These are phyloP conservation scores for Mortierella sp. DNA, from an alignment of 371 early-diverging fungal genomes.

Conservation along the genomic window DNA sequence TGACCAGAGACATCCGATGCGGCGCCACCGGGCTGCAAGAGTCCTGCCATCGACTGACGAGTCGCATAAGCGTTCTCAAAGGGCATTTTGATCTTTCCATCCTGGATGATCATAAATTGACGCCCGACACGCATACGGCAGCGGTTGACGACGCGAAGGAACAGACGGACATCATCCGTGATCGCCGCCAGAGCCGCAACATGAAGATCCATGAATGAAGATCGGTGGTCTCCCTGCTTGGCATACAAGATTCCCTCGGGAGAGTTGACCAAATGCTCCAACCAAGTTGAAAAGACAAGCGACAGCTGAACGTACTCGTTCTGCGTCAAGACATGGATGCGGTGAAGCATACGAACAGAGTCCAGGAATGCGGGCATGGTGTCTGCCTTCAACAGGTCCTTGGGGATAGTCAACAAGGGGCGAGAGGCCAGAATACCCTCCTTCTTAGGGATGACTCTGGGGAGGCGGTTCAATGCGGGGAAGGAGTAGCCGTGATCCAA, in stretches of 20 bases:
- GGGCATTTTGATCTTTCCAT: constrained; percentile 59
- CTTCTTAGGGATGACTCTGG: constrained; percentile 67
- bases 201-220: constrained; percentile 76
- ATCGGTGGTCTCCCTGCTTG: constrained; percentile 75
- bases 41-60: constrained; percentile 51
- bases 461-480: constrained; percentile 70
- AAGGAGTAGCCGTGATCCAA: constrained; percentile 78
- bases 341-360: constrained; percentile 68
- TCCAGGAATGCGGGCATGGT: constrained; percentile 69
- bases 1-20: constrained; percentile 57
- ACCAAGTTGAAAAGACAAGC: constrained; percentile 67
- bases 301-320: constrained; percentile 75
- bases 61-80: constrained; percentile 54
- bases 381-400: constrained; percentile 51
- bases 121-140: constrained; percentile 72
- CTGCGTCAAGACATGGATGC: constrained; percentile 70
- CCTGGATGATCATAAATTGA: constrained; percentile 56
- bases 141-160: constrained; percentile 73
- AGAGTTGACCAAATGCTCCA: constrained; percentile 72
- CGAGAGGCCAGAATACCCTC: constrained; percentile 57
- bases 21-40: constrained; percentile 57
- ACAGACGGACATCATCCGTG: constrained; percentile 74
- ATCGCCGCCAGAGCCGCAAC: constrained; percentile 74
- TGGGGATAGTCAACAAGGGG: constrained; percentile 45
- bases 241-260: constrained; percentile 73